phyloP scores from a whole-genome alignment of 768 basidiomycete genomes.

The Podaxis mareebaensis region DNA sequence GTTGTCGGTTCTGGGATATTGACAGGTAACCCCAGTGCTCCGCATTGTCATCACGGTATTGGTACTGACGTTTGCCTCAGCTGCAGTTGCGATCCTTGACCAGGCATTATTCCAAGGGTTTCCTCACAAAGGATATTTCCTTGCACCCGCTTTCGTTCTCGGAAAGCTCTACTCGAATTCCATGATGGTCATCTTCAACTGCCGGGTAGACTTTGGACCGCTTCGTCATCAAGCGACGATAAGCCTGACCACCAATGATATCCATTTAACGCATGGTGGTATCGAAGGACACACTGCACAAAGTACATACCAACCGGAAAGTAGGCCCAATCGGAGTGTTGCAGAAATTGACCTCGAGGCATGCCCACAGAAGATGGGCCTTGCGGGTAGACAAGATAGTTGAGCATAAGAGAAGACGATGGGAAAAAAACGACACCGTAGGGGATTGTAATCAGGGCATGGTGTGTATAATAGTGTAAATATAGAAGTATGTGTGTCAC shows the following conservation, averaged over 20 bases:
- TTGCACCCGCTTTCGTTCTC: constrained; percentile 21
- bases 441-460: too few species aligned
- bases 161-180: constrained; percentile 27
- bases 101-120: constrained; percentile 20
- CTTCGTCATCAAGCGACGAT: background rate
- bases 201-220: background rate
- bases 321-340: too few species aligned
- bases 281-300: background rate
- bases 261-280: background rate
- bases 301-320: background rate
- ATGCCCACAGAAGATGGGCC: background rate
- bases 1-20: constrained; percentile 22
- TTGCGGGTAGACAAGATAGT: background rate
- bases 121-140: constrained; percentile 21
- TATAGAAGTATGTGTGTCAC: too few species aligned
- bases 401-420: background rate
- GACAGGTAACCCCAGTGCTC: background rate
- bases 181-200: constrained; percentile 9
- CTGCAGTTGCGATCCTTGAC: constrained; percentile 22
- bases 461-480: too few species aligned
- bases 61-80: constrained; percentile 15
- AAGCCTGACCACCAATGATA: background rate
- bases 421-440: background rate
- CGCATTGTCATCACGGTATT: background rate
- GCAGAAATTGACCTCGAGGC: background rate